A percentile compares a stretch with the other conserved stretches of the same genome.
Evolutionary conservation across 495 filamentous ascomycete genomes (phyloP).

Genomic region (Xylaria bambusicola): DNA sequence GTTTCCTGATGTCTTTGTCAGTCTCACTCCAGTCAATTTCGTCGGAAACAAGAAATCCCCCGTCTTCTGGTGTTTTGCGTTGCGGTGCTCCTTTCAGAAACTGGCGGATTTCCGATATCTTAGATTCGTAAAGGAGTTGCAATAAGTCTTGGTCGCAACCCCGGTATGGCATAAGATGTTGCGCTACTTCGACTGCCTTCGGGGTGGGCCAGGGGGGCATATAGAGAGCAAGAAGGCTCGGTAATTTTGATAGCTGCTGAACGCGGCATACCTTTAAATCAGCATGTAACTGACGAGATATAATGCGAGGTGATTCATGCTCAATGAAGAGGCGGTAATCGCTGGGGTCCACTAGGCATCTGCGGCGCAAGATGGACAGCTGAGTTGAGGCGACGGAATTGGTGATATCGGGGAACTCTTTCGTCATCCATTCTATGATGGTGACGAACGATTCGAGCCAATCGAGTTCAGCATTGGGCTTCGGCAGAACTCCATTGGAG

Average conservation of each 20-base stretch:
- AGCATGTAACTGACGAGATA: constrained; percentile 5
- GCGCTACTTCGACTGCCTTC: neutral
- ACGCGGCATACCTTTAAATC: constrained; percentile 5
- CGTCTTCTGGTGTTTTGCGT: neutral
- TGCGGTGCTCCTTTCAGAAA: neutral
- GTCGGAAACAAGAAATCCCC: constrained; percentile 1
- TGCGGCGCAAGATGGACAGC: constrained; percentile 3
- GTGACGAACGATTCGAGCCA: constrained; percentile 15
- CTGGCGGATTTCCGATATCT: neutral
- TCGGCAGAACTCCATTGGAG: constrained; percentile 6
- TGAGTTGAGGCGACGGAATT: neutral
- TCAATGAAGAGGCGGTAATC: constrained; percentile 11
- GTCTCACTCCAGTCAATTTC: neutral
- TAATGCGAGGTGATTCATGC: neutral
- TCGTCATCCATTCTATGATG: constrained; percentile 6
- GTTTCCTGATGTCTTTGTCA: neutral
- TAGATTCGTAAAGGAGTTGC: constrained; percentile 13
- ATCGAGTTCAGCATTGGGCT: constrained; percentile 7
- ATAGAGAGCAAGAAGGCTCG: constrained; percentile 13
- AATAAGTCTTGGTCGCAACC: neutral
- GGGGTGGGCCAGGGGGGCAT: constrained; percentile 1
- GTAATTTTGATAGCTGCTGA: neutral
- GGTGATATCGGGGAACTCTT: constrained; percentile 14
- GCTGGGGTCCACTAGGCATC: neutral
- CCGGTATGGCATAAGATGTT: neutral